Evolutionary conservation across 768 basidiomycete genomes (phyloP), one percentile per base, ranked within the genome.

Genomic region (Phlebiopsis flavidoalba): DNA sequence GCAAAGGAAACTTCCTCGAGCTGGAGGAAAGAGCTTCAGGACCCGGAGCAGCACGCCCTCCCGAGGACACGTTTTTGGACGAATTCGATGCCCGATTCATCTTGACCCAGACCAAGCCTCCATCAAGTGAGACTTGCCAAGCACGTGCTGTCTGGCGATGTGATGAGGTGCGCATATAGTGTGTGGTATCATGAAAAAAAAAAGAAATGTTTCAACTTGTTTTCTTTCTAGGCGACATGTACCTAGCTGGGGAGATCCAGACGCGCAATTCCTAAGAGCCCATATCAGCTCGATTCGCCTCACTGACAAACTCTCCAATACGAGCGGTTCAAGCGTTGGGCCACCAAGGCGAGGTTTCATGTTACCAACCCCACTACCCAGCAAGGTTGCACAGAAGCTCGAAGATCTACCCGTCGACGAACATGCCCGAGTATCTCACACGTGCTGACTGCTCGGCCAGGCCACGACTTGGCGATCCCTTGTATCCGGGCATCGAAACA

Each of bases 401-500:
- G 67, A 69, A 11, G 64, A 69, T 17, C 57, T 69, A 22, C 55
- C 54, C 17, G 24, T 66, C 6, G 33, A 59, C 11, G 59, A 67
- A 0, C 73, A 70, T n/a, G 59, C 70, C 73, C 1, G 56, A 22
- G 4, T 55, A 59, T 26, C 64, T 74, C 24, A 71, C 69, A 0
- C 67, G 65, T 33, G 72, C 73, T n/a, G 62, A n/a, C n/a, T 64
- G 8, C 62, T 75, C 17, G 71, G 74, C 48, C n/a, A n/a, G n/a
- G 61, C 62, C 7, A 70, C 72, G 21, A 69, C n/a, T 71, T 15
- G 75, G 74, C 31, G 69, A 67, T 24, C 70, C 75, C 12, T 63
- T 76, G 7, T 74, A 70, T 57, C 73, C 74, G 19, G 74, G 74
- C 5, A 72, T 75, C 21, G 74, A 75, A 60, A 61, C 67, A 61